Base-by-base conservation (phyloP, 75 land plant species). In the Isoetes taiwanensis region DNA sequence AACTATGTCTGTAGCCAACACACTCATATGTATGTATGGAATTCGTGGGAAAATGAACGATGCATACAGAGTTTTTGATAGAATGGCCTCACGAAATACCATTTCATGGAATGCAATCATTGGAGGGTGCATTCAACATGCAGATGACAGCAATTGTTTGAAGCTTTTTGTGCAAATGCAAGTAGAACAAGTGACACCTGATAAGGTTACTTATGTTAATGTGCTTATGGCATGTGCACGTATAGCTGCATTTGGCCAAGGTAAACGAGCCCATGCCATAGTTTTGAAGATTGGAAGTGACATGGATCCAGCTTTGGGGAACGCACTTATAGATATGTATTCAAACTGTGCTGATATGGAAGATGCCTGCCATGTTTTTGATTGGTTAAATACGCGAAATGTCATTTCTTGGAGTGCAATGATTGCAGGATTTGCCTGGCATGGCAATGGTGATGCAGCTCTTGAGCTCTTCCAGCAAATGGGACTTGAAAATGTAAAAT, bases 71-170 rank as follows among this genome's bases (percentile, higher is more conserved):
- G 8, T 64, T n/a, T 69, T 67, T 52, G 59, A 64, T 23, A 37
- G 20, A 52, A 64, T 74, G 77, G 68, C 67, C 1, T 20, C 26
- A 16, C 41, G 62, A 8, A 63, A 74, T 55, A 67, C 64, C 1
- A 48, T 74, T 12, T 52, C 76, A 0, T 52, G 64, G 72, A 64
- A 66, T 6, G 56, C 59, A 6, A 59, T 61, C 68, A 40, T 59
- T 0, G 35, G 48, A 16, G 72, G 64, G 4, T 52, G 43, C 38
- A 27, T 57, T 6, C 54, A 29, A 23, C 34, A 16, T 20, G 32
- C n/a, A n/a, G n/a, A n/a, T n/a, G n/a, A n/a, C n/a, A n/a, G n/a
- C n/a, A n/a, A n/a, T n/a, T n/a, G n/a, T n/a, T n/a, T n/a, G n/a
- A n/a, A n/a, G n/a, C n/a, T n/a, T n/a, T n/a, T n/a, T n/a, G n/a